Base-by-base conservation (phyloP, 768 basidiomycete genomes). In the Mycena rosella region DNA sequence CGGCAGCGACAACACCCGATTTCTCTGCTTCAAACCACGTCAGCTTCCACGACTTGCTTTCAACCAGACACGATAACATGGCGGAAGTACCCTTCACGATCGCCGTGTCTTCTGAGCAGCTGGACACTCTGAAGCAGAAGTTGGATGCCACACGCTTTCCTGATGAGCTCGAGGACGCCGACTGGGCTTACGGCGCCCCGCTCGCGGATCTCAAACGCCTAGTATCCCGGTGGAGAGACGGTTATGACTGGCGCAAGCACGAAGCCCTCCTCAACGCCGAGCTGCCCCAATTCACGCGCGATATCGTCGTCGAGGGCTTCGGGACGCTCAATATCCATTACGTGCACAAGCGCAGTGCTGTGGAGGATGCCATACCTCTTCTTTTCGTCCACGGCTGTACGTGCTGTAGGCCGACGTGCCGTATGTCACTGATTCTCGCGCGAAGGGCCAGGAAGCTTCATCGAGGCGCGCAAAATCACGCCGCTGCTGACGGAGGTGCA, bases 181-280 rank as follows among this genome's bases (percentile, higher is more conserved):
- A 74, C 0, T 87, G 86, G 82, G 79, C 77, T 13, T 90, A 89
- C 56, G 89, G 89, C 6, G 79, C 72, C 1, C 87, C 88, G 1
- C 79, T 88, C 4, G 75, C 78, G 0, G 84, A 88, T 64, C 67
- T 90, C 15, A 78, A 83, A 56, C 82, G 87, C 8, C 79, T 90
- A 0, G 79, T 82, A 0, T 69, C 74, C 3, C 78, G 79, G 34
- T 89, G 89, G 89, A 81, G 78, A 67, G 73, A 80, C 51, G 85
- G 82, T 0, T 89, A 84, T 66, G 82, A 84, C 74, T 70, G 65
- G 69, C 61, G 65, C 4, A 63, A 60, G 15, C 61, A 70, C 29
- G 85, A 86, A 58, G 75, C 73, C 0, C 63, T 63, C 13, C 75
- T 86, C 64, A 86, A 86, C 70, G 73, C 74, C 17, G 74, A 76